Base-by-base conservation (phyloP, 805 yeast genomes). In the Candida hispaniensis region DNA sequence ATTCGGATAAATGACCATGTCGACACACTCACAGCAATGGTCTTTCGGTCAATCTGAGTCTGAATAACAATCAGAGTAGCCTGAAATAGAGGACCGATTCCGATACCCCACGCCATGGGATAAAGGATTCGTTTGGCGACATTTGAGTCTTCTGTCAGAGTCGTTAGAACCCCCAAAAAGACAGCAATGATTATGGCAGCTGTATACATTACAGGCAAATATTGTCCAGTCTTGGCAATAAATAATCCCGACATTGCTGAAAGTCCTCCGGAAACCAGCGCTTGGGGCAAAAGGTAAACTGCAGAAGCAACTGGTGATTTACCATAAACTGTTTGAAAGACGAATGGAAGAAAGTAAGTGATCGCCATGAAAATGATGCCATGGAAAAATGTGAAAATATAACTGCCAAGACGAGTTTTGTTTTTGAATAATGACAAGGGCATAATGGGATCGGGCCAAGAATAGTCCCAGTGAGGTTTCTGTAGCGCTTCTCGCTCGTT, bases 41-140 rank as follows among this genome's bases (percentile, higher is more conserved):
- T 76, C 5, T 68, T 61, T 1, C 57, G 49, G 41, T 69, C 66
- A 19, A 77, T 74, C 7, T 72, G 71, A 14, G 60, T 52, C 6
- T 71, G 49, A 45, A 71, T 74, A 2, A 67, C 58, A 2, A 64
- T 49, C 18, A 68, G 46, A 29, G 67, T 52, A 2, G 70, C 54
- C 47, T 71, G 75, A 48, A 69, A 53, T 35, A 52, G 56, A 10
- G 66, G 18, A 2, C 79, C 79, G 26, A 62, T 49, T 0, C 67
- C 59, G 4, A 63, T 52, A 15, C 79, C 79, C 6, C 56, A 47
- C 5, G 67, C 44, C 16, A 70, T 63, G 38, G 67, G 60, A 19
- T 59, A 54, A 0, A 74, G 71, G 34, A 71, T 61, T 39, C 63
- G 58, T 15, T 48, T 34, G 1, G 63, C 47, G 2, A 44, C 40